Evolutionary conservation across 495 filamentous ascomycete genomes (phyloP).

Genomic region (Daldinia childiae): DNA sequence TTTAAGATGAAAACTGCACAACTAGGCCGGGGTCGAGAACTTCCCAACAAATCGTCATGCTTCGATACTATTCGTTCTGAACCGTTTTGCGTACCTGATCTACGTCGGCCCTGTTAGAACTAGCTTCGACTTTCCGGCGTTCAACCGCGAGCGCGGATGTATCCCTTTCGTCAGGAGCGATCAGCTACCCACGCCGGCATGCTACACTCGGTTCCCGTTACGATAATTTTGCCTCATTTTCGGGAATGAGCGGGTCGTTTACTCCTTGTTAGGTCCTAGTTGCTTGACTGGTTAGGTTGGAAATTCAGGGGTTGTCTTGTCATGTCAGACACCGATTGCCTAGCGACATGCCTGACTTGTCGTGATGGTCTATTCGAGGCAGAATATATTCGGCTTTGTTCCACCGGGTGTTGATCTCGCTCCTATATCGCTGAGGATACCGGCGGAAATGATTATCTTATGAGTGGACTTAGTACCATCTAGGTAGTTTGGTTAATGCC

Average conservation of each 20-base stretch:
- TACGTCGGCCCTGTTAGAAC: not conserved
- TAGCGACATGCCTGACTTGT: not conserved
- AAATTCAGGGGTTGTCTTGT: not conserved
- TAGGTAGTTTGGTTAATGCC: not conserved
- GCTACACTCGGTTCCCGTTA: not conserved
- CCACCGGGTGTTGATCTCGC: not conserved
- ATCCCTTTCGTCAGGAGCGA: not conserved
- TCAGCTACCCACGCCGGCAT: not conserved
- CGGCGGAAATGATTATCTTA: not conserved
- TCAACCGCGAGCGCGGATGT: not conserved
- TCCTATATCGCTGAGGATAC: not conserved
- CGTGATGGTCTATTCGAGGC: not conserved
- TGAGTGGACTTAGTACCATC: not conserved
- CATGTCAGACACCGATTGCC: not conserved
- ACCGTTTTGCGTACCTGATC: not conserved
- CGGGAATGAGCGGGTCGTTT: not conserved
- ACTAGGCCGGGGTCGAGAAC: constrained; percentile 2
- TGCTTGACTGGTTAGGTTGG: not conserved
- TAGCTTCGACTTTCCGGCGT: not conserved
- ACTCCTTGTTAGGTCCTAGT: not conserved
- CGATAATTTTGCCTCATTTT: not conserved
- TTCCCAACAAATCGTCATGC: not conserved
- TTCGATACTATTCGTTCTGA: not conserved
- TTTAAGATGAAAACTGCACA: constrained; percentile 6
- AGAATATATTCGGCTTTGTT: not conserved